These are phyloP conservation scores for Exophiala aquamarina DNA, from an alignment of 2,329 filamentous ascomycete species.

Conservation along the genomic window DNA sequence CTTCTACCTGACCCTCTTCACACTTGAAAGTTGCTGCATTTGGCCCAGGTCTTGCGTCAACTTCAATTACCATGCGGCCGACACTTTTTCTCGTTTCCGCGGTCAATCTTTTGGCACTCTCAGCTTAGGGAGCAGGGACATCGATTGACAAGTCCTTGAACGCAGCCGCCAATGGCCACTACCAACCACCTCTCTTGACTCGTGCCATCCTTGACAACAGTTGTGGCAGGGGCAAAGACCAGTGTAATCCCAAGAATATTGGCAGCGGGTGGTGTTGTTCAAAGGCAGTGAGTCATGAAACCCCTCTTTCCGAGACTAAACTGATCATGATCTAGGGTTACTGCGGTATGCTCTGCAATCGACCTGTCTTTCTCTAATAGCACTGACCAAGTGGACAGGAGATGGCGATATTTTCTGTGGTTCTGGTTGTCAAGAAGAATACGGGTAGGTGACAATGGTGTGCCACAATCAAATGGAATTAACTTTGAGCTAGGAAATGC, in stretches of 20 bases:
- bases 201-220: slow-evolving; percentile 5
- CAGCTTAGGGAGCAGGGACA: not conserved
- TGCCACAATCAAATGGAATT: not conserved
- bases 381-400: slow-evolving; percentile 12
- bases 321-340: slow-evolving; percentile 8
- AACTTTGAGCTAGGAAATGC: slow-evolving; percentile 8
- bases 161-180: too few species aligned
- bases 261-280: slow-evolving; percentile 26
- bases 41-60: not conserved
- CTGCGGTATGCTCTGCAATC: slow-evolving; percentile 8
- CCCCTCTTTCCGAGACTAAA: not conserved
- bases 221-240: slow-evolving; percentile 21
- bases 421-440: slow-evolving; percentile 24
- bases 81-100: slow-evolving; percentile 6
- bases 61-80: slow-evolving; percentile 8
- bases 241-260: slow-evolving; percentile 19
- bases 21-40: not conserved
- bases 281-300: slow-evolving; percentile 7
- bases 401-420: slow-evolving; percentile 24
- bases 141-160: too few species aligned
- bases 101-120: not conserved
- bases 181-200: too few species aligned
- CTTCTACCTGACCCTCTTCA: slow-evolving; percentile 1
- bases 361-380: not conserved
- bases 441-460: slow-evolving; percentile 13